A percentile compares a stretch with the other conserved stretches of the same genome.
These are phyloP conservation scores for Hymenoscyphus scutula DNA, from an alignment of 2,329 filamentous ascomycete genomes.

Conservation along the genomic window DNA sequence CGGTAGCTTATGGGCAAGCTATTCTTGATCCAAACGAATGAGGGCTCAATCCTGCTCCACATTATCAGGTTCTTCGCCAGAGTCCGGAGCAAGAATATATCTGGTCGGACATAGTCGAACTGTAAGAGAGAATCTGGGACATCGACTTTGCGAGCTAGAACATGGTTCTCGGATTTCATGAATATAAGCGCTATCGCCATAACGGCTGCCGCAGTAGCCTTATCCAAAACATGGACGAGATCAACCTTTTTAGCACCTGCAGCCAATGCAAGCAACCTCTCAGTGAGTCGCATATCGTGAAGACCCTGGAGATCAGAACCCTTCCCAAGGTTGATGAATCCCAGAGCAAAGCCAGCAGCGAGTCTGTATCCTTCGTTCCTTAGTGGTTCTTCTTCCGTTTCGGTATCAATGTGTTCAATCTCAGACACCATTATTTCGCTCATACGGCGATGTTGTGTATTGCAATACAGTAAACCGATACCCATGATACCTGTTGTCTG, in stretches of 20 bases:
- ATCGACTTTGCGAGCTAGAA: slow-evolving; percentile 87
- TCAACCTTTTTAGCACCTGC: slow-evolving; percentile 89
- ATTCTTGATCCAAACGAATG: slow-evolving; percentile 69
- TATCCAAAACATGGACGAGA: slow-evolving; percentile 87
- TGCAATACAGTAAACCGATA: slow-evolving; percentile 89
- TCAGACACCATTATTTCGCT: slow-evolving; percentile 98
- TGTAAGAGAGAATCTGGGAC: slow-evolving; percentile 86
- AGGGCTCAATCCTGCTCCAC: slow-evolving; percentile 80
- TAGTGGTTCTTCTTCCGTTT: slow-evolving; percentile 80
- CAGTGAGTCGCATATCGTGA: slow-evolving; percentile 89
- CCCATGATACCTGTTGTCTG: slow-evolving; percentile 98
- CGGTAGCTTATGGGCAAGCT: slow-evolving; percentile 73
- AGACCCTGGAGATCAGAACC: slow-evolving; percentile 84
- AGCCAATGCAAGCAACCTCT: slow-evolving; percentile 80
- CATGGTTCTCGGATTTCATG: slow-evolving; percentile 91
- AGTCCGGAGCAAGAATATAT: slow-evolving; percentile 86
- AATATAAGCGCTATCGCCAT: slow-evolving; percentile 89
- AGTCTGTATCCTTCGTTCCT: slow-evolving; percentile 95
- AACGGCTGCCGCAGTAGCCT: slow-evolving; percentile 89
- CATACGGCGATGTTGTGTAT: slow-evolving; percentile 96
- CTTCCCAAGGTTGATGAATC: slow-evolving; percentile 91
- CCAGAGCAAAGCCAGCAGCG: slow-evolving; percentile 88
- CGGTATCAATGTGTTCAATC: slow-evolving; percentile 78
- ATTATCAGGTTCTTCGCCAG: slow-evolving; percentile 88
- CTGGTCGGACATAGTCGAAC: slow-evolving; percentile 93